phyloP scores from a whole-genome alignment of 176 grass and related monocot genomes.

The Elaeis guineensis region DNA sequence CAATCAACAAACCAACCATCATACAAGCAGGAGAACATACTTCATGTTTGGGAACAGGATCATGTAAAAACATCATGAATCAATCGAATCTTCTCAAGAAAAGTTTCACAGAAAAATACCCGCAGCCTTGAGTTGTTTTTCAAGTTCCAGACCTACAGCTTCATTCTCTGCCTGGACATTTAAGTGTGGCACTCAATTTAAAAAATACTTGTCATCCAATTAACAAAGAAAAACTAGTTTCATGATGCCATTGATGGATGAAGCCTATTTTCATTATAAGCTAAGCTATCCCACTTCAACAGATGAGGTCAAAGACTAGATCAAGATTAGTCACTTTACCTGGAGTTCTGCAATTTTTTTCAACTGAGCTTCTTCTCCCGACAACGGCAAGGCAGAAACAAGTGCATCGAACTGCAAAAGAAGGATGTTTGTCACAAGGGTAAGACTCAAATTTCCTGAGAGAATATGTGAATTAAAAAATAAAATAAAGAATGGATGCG shows the following conservation, averaged over 20 bases:
- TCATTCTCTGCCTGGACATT: constrained; percentile 79
- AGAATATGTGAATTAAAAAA: neutral
- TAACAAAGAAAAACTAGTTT: neutral
- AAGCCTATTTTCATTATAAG: neutral
- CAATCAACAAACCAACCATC: too few relatives aligned
- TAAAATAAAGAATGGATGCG: neutral
- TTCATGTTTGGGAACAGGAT: too few relatives aligned
- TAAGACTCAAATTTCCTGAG: neutral
- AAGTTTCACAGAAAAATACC: constrained; percentile 22
- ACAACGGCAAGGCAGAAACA: constrained; percentile 70
- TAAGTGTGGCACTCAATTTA: neutral
- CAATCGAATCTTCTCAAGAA: too few relatives aligned
- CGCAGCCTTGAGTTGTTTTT: constrained; percentile 81
- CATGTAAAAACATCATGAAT: too few relatives aligned
- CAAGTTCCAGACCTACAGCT: constrained; percentile 56
- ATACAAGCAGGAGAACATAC: too few relatives aligned
- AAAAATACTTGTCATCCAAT: neutral
- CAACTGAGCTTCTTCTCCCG: constrained; percentile 68
- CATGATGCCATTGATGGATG: neutral
- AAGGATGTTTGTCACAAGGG: neutral
- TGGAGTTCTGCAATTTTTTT: constrained; percentile 83
- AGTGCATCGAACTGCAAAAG: constrained; percentile 75
- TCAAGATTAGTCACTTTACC: constrained; percentile 18
- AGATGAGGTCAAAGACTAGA: neutral
- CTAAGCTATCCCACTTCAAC: neutral